Conservation (phyloP, 768 basidiomycete species). For the Russula abietina region DNA sequence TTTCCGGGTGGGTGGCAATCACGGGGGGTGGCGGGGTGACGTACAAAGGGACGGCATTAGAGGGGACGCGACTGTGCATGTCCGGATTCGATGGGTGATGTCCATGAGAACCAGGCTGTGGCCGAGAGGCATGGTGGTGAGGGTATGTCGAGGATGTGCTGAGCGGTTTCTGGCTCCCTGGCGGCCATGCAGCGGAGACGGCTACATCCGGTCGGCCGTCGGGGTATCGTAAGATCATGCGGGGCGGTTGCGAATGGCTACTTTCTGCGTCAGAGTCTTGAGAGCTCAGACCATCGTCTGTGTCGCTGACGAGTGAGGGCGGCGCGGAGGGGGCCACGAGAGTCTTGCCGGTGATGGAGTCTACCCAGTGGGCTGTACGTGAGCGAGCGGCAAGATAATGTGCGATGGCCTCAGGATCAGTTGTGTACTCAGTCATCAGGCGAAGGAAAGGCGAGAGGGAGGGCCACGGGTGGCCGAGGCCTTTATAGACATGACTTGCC, state of each 20-base stretch:
- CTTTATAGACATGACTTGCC: conserved; percentile 11
- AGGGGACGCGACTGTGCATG: conserved; percentile 14
- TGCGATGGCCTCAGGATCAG: conserved; percentile 51
- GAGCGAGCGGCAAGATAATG: conserved; percentile 55
- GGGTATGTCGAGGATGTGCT: not conserved
- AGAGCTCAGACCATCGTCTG: conserved; percentile 33
- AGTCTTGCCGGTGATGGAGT: conserved; percentile 32
- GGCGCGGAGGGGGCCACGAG: conserved; percentile 44
- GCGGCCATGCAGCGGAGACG: conserved; percentile 12
- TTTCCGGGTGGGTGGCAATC: conserved; percentile 19
- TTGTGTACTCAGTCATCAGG: conserved; percentile 61
- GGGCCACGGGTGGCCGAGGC: conserved; percentile 16
- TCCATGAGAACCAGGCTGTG: conserved; percentile 14
- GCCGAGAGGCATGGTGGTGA: not conserved
- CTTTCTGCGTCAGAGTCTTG: conserved; percentile 40
- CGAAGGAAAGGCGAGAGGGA: conserved; percentile 21
- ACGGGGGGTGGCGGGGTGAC: conserved; percentile 14
- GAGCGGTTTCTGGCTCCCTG: not conserved
- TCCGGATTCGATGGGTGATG: conserved; percentile 24
- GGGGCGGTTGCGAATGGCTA: conserved; percentile 51
- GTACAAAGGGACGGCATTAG: conserved; percentile 17
- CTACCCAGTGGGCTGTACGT: conserved; percentile 62
- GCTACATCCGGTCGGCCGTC: conserved; percentile 40
- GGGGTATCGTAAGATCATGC: conserved; percentile 63
- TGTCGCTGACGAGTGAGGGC: conserved; percentile 27